Base-by-base conservation (phyloP, 305 asterid genomes). In the Caryopteris hybrid region DNA sequence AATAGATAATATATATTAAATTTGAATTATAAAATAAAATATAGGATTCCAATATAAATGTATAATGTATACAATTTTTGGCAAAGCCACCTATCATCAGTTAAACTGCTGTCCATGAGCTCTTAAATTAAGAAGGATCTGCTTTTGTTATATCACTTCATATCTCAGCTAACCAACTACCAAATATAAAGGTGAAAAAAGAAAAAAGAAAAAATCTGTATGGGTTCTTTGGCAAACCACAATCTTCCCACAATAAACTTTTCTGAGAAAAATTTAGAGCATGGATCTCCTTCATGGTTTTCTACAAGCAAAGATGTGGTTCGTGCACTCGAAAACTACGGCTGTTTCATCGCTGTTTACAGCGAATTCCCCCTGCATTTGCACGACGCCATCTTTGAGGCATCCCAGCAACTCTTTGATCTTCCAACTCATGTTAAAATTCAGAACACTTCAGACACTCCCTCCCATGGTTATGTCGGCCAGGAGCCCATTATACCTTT, bases 381-480 rank as follows among this genome's bases (percentile, higher is more conserved):
- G 25, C 82, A 76, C 63, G 20, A 66, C 38, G 74, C 74, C 0
- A 75, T 86, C 52, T 80, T 78, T 16, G 12, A 27, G 1, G 78
- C 75, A 9, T 27, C 83, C 0, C 23, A 64, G 9, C 74, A 84
- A 29, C 23, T 86, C 16, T 81, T 82, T 6, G 77, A 70, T 55
- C 88, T 84, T 22, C 93, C 93, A 0, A 75, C 70, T 0, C 76
- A 80, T n/a, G 64, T 71, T 0, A 86, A 86, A 77, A 27, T 50
- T 5, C 60, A 9, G 3, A 79, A 84, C 74, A 55, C 43, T 34
- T 79, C 80, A 0, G 66, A 63, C 41, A 79, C 84, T 4, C 85
- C 83, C 1, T 62, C 78, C 0, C 80, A 80, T 21, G 86, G 83
- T 2, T 85, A 83, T 14, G 79, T 83, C 20, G 83, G 86, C 1